Evolutionary conservation across 441 rosid genomes (phyloP).

Genomic region (Euphorbia schlechtendalii): DNA sequence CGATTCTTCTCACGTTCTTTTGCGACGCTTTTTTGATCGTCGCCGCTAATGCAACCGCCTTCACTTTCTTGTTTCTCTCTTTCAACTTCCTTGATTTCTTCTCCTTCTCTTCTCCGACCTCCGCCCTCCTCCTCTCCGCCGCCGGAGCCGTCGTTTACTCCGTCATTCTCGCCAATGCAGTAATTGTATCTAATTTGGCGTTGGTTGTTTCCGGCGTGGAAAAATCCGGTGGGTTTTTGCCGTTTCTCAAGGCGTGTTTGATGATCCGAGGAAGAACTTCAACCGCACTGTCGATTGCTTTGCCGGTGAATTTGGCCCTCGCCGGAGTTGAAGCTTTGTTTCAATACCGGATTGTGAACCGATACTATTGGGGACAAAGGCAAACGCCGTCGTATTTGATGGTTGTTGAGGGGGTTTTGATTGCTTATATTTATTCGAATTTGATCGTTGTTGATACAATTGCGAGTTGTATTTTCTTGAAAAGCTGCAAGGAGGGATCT

Average conservation of each 20-base stretch:
- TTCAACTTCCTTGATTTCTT: slow-evolving; percentile 37
- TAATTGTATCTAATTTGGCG: slow-evolving; percentile 58
- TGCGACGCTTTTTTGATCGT: slow-evolving; percentile 49
- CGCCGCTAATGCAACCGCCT: slow-evolving; percentile 69
- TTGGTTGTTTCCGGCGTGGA: slow-evolving; percentile 53
- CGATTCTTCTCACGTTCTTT: slow-evolving; percentile 47
- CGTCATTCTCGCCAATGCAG: slow-evolving; percentile 50
- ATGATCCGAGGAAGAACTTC: slow-evolving; percentile 51
- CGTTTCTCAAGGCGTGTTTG: slow-evolving; percentile 53
- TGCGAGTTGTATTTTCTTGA: slow-evolving; percentile 40
- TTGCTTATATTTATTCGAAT: slow-evolving; percentile 61
- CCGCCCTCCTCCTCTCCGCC: slow-evolving; percentile 34
- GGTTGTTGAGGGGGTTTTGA: slow-evolving; percentile 44
- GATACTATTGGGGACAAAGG: slow-evolving; percentile 24
- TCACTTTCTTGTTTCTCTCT: slow-evolving; percentile 49
- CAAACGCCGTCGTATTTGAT: slow-evolving; percentile 18
- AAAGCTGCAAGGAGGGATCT: slow-evolving; percentile 37
- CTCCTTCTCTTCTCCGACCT: slow-evolving; percentile 29
- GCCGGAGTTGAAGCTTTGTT: slow-evolving; percentile 69
- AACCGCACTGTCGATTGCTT: slow-evolving; percentile 52
- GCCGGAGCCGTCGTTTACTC: slow-evolving; percentile 62
- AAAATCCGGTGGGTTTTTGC: slow-evolving; percentile 37
- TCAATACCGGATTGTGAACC: slow-evolving; percentile 38
- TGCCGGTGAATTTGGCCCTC: slow-evolving; percentile 42
- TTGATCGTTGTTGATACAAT: slow-evolving; percentile 58